A percentile compares a stretch with the other conserved stretches of the same genome.
Evolutionary conservation across 2,329 filamentous ascomycete genomes (phyloP).

Genomic region (Trichoderma sp.): DNA sequence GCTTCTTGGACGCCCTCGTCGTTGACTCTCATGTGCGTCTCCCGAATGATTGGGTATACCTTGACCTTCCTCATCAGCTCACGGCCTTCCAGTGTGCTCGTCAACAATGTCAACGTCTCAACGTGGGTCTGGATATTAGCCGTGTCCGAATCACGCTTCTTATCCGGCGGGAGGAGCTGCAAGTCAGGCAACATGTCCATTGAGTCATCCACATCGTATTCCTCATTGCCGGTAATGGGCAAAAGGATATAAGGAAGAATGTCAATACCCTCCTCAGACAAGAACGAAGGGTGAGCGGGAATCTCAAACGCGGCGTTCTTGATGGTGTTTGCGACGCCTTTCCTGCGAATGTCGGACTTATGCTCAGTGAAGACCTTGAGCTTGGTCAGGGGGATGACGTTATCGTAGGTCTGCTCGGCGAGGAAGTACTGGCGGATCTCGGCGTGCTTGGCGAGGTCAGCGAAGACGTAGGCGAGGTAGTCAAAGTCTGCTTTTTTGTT

Average conservation of each 20-base stretch:
- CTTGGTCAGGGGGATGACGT: slow-evolving; percentile 85
- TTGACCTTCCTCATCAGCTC: slow-evolving; percentile 72
- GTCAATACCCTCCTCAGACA: slow-evolving; percentile 71
- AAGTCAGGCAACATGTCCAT: slow-evolving; percentile 85
- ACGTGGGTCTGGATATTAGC: slow-evolving; percentile 82
- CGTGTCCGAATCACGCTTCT: slow-evolving; percentile 74
- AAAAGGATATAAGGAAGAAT: slow-evolving; percentile 85
- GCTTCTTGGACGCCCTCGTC: slow-evolving; percentile 79
- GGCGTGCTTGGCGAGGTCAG: slow-evolving; percentile 81
- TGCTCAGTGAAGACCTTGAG: slow-evolving; percentile 94
- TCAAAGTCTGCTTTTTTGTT: slow-evolving; percentile 87
- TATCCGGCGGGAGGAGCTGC: slow-evolving; percentile 85
- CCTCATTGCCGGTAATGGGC: slow-evolving; percentile 83
- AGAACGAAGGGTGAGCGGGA: slow-evolving; percentile 65
- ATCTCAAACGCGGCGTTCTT: slow-evolving; percentile 92
- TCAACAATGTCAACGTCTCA: slow-evolving; percentile 82
- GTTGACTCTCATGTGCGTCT: slow-evolving; percentile 75
- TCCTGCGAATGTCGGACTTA: slow-evolving; percentile 74
- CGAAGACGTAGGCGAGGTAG: slow-evolving; percentile 91
- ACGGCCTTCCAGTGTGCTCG: slow-evolving; percentile 72
- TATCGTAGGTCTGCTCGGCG: slow-evolving; percentile 71
- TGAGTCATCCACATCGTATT: slow-evolving; percentile 83
- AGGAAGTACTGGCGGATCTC: slow-evolving; percentile 75
- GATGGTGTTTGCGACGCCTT: slow-evolving; percentile 93
- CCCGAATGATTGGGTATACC: slow-evolving; percentile 85